A percentile compares a stretch with the other conserved stretches of the same genome.
phyloP scores from a whole-genome alignment of 1,139 yeast genomes.

The Protomyces macrosporus region DNA sequence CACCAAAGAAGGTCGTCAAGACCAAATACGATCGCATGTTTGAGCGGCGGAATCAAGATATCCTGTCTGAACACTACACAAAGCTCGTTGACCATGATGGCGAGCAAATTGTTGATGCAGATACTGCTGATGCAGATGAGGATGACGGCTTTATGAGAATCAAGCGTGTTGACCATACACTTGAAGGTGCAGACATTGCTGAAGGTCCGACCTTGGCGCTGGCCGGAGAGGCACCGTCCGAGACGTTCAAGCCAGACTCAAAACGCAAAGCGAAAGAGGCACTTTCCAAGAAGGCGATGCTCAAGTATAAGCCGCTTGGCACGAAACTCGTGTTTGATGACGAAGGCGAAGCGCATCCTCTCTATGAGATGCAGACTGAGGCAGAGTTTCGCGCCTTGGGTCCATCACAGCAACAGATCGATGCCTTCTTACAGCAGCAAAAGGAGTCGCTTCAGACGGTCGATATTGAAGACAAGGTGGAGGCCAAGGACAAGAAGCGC shows the following conservation, averaged over 20 bases:
- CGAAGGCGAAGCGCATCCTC: constrained; percentile 83
- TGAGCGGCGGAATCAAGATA: constrained; percentile 88
- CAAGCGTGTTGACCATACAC: constrained; percentile 67
- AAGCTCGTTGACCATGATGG: constrained; percentile 46
- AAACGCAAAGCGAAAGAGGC: constrained; percentile 87
- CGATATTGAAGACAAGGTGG: constrained; percentile 70
- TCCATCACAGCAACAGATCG: constrained; percentile 63
- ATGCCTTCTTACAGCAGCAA: constrained; percentile 62
- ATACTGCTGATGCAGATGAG: constrained; percentile 41
- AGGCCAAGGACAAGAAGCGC: constrained; percentile 75
- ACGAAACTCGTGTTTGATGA: constrained; percentile 84
- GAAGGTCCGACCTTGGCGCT: constrained; percentile 42
- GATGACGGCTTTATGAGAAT: constrained; percentile 77
- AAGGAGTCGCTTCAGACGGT: constrained; percentile 59
- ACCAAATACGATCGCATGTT: constrained; percentile 96
- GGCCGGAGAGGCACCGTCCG: not conserved
- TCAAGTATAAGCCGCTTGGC: constrained; percentile 56
- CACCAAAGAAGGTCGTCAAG: constrained; percentile 46
- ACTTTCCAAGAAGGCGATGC: constrained; percentile 72
- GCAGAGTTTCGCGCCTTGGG: constrained; percentile 78
- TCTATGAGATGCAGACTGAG: constrained; percentile 86
- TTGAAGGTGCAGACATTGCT: constrained; percentile 36
- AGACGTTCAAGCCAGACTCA: constrained; percentile 45
- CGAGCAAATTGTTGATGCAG: constrained; percentile 40
- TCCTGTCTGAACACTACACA: constrained; percentile 79